Base-by-base conservation (phyloP, 2,329 filamentous ascomycete species). In the Fusarium pseudonygamai region DNA sequence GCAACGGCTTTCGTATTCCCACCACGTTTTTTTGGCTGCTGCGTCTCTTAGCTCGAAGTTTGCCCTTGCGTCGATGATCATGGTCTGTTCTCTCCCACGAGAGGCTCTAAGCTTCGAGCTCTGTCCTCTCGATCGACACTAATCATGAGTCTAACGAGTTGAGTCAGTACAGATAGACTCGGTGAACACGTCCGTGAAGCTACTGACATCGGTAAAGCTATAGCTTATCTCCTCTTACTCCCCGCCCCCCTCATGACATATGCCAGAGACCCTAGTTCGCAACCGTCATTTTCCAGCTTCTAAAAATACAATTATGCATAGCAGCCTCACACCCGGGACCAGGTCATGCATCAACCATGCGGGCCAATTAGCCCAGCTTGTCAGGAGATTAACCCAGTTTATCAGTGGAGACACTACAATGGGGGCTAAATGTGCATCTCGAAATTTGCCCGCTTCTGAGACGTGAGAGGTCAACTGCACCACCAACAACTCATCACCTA, bases 281-380 rank as follows among this genome's bases (percentile, higher is more conserved):
- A 56, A 56, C 47, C 52, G 42, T 42, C 37, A 37, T 42, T 64
- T 69, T 69, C 46, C 36, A 57, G 50, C 22, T 74, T 74, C 72
- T 74, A 74, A 74, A 74, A 74, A 74, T 74, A 74, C 57, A 74
- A 74, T 74, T 72, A 74, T 74, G 72, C 72, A 74, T 74, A 68
- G 71, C 60, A 74, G 64, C 72, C 72, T 74, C 72, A 74, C 59
- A 72, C 61, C 42, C 36, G 45, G 47, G 45, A 58, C 56, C 59
- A 67, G 57, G 71, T 77, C 75, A 75, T 77, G 74, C 75, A 77
- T 56, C 26, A 64, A 30, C 34, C 66, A 36, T 46, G 40, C 42
- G 47, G 55, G 53, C 74, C 72, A 77, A 77, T 77, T 76, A 77
- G 37, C 72, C 74, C 74, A 8, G 56, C 42, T 64, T 52, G 24